Percentiles rank a stretch among this genome's conserved stretches.
These are phyloP conservation scores for Elongisporangium senticosum DNA, from an alignment of 352 stramenopile genomes.

Conservation along the genomic window DNA sequence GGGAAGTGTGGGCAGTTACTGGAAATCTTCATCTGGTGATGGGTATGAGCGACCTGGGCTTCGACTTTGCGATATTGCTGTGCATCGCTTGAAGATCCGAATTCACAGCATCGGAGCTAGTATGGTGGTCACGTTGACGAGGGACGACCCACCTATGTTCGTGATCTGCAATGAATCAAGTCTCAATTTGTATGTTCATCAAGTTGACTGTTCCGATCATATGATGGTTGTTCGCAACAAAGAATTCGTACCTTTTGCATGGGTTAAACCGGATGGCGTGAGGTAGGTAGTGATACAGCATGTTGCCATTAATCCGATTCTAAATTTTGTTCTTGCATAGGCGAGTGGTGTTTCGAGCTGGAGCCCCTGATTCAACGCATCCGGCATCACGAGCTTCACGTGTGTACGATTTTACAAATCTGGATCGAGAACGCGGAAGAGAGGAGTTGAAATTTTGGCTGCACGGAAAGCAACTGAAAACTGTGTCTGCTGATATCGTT, in stretches of 20 bases:
- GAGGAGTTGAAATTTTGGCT: constrained; percentile 67
- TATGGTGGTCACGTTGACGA: constrained; percentile 73
- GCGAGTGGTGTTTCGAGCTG: constrained; percentile 64
- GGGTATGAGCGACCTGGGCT: constrained; percentile 37
- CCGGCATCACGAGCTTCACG: constrained; percentile 40
- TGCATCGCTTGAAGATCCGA: constrained; percentile 69
- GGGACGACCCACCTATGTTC: constrained; percentile 81
- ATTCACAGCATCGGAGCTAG: constrained; percentile 74
- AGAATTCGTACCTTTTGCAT: constrained; percentile 78
- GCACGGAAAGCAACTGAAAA: constrained; percentile 61
- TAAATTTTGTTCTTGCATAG: constrained; percentile 18
- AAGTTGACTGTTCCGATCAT: constrained; percentile 63
- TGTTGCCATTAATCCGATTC: constrained; percentile 1
- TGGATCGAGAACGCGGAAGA: constrained; percentile 71
- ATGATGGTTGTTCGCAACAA: constrained; percentile 55
- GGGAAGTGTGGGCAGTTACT: constrained; percentile 42
- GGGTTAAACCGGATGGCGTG: constrained; percentile 65
- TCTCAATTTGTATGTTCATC: constrained; percentile 65
- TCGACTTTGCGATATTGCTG: constrained; percentile 30
- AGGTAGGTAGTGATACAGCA: constrained; percentile 30
- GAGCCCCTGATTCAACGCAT: constrained; percentile 6
- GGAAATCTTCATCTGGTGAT: constrained; percentile 32
- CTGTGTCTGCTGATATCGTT: constrained; percentile 69
- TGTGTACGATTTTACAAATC: constrained; percentile 82
- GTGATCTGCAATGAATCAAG: constrained; percentile 81